Percentiles rank a stretch among this genome's conserved stretches.
phyloP scores from a whole-genome alignment of 2,329 filamentous ascomycete genomes.

The Fusarium mangiferae region DNA sequence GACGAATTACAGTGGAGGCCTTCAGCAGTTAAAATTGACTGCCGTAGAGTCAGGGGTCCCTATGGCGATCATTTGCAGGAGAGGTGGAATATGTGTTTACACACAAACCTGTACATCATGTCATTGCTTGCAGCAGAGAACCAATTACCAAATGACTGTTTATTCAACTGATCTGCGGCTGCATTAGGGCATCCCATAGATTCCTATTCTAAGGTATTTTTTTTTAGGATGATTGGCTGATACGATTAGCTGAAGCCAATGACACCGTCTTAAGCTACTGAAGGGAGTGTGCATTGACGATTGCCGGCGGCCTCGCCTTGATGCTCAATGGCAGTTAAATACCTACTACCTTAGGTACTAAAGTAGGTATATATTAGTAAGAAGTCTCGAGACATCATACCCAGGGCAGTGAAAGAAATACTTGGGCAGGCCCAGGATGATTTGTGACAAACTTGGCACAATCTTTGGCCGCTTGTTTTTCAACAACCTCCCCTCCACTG shows the following conservation, averaged over 20 bases:
- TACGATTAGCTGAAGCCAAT: slow-evolving; percentile 15
- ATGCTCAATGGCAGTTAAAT: neutral
- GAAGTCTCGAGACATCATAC: neutral
- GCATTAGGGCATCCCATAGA: neutral
- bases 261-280: neutral
- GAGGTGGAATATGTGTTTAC: neutral
- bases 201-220: neutral
- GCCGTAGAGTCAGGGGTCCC: slow-evolving; percentile 12
- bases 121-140: slow-evolving; percentile 6
- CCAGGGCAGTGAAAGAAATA: neutral
- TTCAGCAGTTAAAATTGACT: neutral
- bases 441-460: neutral
- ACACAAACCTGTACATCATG: neutral
- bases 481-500: neutral
- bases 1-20: slow-evolving; percentile 1
- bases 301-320: neutral
- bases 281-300: neutral
- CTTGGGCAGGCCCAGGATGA: neutral
- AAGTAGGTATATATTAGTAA: neutral
- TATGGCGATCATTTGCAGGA: slow-evolving; percentile 8
- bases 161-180: neutral
- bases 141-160: neutral
- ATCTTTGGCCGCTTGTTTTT: neutral
- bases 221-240: neutral
- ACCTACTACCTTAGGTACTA: neutral